Evolutionary conservation across 2,329 filamentous ascomycete species (phyloP).

Genomic region (Paraphoma sp.): DNA sequence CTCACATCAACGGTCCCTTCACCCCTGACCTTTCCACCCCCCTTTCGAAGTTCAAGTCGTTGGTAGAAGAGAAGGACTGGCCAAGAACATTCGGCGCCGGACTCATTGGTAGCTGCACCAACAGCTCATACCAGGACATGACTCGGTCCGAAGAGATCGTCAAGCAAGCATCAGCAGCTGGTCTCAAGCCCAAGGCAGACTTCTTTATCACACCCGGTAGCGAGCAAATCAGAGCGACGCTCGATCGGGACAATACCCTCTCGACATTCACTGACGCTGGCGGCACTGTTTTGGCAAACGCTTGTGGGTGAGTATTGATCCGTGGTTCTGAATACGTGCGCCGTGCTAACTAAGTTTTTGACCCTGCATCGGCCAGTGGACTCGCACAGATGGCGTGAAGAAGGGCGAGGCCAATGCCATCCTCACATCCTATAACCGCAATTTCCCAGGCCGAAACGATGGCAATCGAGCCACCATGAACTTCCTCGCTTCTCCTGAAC

Average conservation of each 20-base stretch:
- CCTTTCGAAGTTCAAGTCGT: slow-evolving; percentile 85
- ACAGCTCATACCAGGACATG: slow-evolving; percentile 99
- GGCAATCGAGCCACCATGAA: slow-evolving; percentile 98
- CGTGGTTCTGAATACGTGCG: neutral
- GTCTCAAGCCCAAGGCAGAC: slow-evolving; percentile 84
- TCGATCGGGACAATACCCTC: slow-evolving; percentile 87
- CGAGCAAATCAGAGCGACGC: slow-evolving; percentile 93
- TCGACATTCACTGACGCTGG: slow-evolving; percentile 85
- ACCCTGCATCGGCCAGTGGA: slow-evolving; percentile 91
- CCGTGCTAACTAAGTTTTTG: slow-evolving; percentile 41
- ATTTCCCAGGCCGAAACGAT: slow-evolving; percentile 96
- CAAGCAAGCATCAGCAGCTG: slow-evolving; percentile 87
- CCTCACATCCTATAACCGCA: slow-evolving; percentile 96
- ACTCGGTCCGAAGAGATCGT: slow-evolving; percentile 91
- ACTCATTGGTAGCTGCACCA: slow-evolving; percentile 97
- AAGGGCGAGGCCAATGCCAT: slow-evolving; percentile 94
- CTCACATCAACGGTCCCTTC: slow-evolving; percentile 96
- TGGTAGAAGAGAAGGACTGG: slow-evolving; percentile 85
- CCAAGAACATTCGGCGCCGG: slow-evolving; percentile 89
- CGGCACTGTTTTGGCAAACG: slow-evolving; percentile 89
- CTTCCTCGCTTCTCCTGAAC: slow-evolving; percentile 94
- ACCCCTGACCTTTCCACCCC: slow-evolving; percentile 95
- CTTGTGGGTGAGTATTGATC: slow-evolving; percentile 64
- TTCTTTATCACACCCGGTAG: slow-evolving; percentile 98
- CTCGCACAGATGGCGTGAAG: slow-evolving; percentile 80